Percentiles rank a stretch among this genome's conserved stretches.
Conservation (phyloP, 352 stramenopile genomes). For the Pythium folliculosum region DNA sequence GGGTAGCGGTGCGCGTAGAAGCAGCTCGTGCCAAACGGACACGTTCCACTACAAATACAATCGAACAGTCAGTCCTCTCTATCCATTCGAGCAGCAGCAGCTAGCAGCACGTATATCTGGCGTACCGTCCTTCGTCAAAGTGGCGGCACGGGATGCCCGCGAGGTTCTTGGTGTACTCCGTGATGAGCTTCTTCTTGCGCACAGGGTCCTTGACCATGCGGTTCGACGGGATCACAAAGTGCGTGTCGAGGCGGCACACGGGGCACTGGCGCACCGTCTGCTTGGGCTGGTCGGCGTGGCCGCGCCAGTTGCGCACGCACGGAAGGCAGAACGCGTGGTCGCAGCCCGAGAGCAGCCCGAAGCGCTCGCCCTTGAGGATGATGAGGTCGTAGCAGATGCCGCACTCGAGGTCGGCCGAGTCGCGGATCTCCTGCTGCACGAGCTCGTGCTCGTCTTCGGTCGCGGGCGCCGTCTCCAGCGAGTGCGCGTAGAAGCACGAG, state of each 20-base stretch:
- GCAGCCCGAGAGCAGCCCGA: slow-evolving; percentile 81
- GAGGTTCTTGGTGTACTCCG: slow-evolving; percentile 74
- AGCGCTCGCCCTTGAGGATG: slow-evolving; percentile 71
- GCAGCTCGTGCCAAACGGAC: slow-evolving; percentile 86
- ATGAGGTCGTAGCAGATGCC: slow-evolving; percentile 87
- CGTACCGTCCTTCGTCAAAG: slow-evolving; percentile 80
- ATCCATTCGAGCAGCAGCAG: not conserved
- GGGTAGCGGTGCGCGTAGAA: slow-evolving; percentile 83
- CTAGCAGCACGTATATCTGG: too few species aligned
- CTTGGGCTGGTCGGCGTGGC: slow-evolving; percentile 62
- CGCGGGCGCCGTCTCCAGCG: slow-evolving; percentile 41
- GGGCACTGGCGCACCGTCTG: slow-evolving; percentile 80
- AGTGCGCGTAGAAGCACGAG: slow-evolving; percentile 82
- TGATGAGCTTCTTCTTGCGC: slow-evolving; percentile 71
- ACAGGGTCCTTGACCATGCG: slow-evolving; percentile 68
- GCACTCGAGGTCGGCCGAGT: slow-evolving; percentile 75
- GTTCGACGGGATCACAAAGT: slow-evolving; percentile 84
- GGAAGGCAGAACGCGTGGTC: slow-evolving; percentile 82
- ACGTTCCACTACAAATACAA: slow-evolving; percentile 53
- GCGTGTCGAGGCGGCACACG: slow-evolving; percentile 74
- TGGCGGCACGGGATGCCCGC: slow-evolving; percentile 78
- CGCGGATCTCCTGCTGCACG: slow-evolving; percentile 62
- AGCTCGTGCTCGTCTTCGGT: slow-evolving; percentile 54
- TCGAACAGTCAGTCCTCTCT: slow-evolving; percentile 9
- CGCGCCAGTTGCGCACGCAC: slow-evolving; percentile 82